A percentile compares a stretch with the other conserved stretches of the same genome.
Conservation (phyloP, 805 yeast species). For the Debaryomyces maramus region DNA sequence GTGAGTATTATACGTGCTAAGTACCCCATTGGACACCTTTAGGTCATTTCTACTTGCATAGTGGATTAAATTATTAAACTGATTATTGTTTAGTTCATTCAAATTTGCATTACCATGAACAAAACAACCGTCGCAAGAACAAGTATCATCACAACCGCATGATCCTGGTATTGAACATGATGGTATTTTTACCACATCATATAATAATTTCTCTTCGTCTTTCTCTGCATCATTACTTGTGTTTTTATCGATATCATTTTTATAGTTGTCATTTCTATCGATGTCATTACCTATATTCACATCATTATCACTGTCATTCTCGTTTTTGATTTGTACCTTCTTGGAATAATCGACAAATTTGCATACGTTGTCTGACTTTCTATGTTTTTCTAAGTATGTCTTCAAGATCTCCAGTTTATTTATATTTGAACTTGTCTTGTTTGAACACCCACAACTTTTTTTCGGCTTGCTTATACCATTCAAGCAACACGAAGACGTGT, state of each 20-base stretch:
- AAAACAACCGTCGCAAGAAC: slow-evolving; percentile 38
- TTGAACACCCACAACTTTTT: slow-evolving; percentile 29
- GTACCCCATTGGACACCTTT: not conserved
- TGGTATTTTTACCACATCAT: slow-evolving; percentile 28
- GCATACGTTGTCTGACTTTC: slow-evolving; percentile 11
- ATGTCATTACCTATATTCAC: slow-evolving; percentile 6
- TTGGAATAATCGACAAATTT: slow-evolving; percentile 8
- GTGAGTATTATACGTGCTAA: not conserved
- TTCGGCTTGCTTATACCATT: slow-evolving; percentile 16
- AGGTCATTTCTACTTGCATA: not conserved
- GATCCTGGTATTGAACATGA: slow-evolving; percentile 37
- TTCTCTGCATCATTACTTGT: not conserved
- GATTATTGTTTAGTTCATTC: not conserved
- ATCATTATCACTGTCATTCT: slow-evolving; percentile 11
- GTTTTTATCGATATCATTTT: slow-evolving; percentile 5
- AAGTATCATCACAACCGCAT: slow-evolving; percentile 37
- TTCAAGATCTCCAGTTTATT: slow-evolving; percentile 37
- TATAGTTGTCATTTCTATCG: slow-evolving; percentile 11
- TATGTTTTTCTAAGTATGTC: slow-evolving; percentile 27
- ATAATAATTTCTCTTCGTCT: not conserved
- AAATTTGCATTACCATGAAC: slow-evolving; percentile 27
- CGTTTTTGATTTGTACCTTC: slow-evolving; percentile 1
- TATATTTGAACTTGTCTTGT: slow-evolving; percentile 26
- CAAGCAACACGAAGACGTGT: slow-evolving; percentile 33
- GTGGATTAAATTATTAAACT: not conserved